phyloP scores from a whole-genome alignment of 805 yeast species.

The Saccharomycopsis selenospora region DNA sequence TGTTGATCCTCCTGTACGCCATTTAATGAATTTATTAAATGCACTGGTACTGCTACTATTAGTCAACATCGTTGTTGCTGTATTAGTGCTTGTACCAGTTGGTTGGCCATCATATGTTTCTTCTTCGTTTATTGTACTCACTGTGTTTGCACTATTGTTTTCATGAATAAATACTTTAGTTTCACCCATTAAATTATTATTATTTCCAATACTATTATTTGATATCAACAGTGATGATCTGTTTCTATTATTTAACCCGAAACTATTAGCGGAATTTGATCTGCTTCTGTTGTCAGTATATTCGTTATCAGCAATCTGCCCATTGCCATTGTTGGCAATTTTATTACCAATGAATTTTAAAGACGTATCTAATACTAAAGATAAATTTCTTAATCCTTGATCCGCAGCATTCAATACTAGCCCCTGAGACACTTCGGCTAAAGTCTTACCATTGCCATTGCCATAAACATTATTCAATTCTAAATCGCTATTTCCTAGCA shows the following conservation, averaged over 20 bases:
- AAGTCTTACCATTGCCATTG: neutral
- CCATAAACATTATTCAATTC: neutral
- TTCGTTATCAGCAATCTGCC: neutral
- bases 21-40: conserved; percentile 13
- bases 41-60: neutral
- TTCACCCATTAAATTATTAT: conserved; percentile 1
- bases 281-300: conserved; percentile 9
- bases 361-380: conserved; percentile 16
- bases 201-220: neutral
- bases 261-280: conserved; percentile 15
- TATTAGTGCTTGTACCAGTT: neutral
- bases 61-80: neutral
- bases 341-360: conserved; percentile 18
- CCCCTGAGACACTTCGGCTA: conserved; percentile 8
- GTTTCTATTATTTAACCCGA: neutral
- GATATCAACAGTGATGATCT: conserved; percentile 7
- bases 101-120: no score
- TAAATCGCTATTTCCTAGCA: neutral
- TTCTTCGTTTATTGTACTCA: conserved; percentile 1
- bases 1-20: conserved; percentile 11
- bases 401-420: conserved; percentile 17
- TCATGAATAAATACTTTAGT: neutral
- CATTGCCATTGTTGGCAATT: conserved; percentile 2
- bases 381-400: conserved; percentile 15
- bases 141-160: neutral